Conservation (phyloP, 345 rosid genomes). For the Ceriops zippeliana region DNA sequence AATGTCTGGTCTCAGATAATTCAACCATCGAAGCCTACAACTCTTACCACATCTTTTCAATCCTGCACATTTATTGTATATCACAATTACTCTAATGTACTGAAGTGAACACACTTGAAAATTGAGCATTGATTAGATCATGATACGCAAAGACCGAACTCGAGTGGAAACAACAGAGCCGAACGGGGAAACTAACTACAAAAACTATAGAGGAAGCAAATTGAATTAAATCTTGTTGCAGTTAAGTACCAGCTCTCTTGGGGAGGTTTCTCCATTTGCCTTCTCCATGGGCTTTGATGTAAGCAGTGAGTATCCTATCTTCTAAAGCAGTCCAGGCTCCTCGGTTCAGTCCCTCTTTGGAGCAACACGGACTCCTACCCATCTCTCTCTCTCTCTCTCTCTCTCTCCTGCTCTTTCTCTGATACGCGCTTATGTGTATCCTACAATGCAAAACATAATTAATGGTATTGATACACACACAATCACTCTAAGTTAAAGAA, state of each 20-base stretch:
- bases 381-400: not conserved
- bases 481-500: too few relatives aligned
- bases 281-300: constrained; percentile 18
- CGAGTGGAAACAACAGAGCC: too few relatives aligned
- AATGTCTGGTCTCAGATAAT: constrained; percentile 40
- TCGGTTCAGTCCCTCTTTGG: constrained; percentile 11
- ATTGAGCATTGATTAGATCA: too few relatives aligned
- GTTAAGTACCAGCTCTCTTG: constrained; percentile 8
- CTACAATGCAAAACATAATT: too few relatives aligned
- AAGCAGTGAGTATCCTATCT: constrained; percentile 1
- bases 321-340: constrained; percentile 12
- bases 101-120: too few relatives aligned
- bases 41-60: constrained; percentile 36
- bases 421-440: too few relatives aligned
- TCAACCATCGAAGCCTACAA: constrained; percentile 43
- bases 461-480: too few relatives aligned
- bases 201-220: not conserved
- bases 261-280: constrained; percentile 13
- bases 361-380: constrained; percentile 21
- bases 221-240: too few relatives aligned
- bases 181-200: too few relatives aligned
- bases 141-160: not conserved
- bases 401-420: not conserved
- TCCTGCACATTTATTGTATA: not conserved
- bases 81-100: not conserved